Evolutionary conservation across 257 asterid genomes (phyloP).

Genomic region (Fraxinus americana): DNA sequence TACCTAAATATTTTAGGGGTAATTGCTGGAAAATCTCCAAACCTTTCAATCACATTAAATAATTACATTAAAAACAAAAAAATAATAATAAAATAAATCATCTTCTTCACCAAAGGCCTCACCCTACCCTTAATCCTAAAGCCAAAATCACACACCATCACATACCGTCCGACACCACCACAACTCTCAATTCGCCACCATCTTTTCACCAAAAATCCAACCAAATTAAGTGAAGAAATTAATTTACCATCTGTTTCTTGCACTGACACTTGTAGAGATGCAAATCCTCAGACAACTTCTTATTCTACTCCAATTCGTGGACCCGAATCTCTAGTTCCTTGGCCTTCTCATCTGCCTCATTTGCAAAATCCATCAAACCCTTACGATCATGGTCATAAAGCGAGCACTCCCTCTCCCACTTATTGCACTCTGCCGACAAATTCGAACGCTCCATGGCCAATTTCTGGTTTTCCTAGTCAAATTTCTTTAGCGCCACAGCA

Average conservation of each 20-base stretch:
- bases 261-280: constrained; percentile 41
- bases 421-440: constrained; percentile 69
- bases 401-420: constrained; percentile 90
- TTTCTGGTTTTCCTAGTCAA: constrained; percentile 92
- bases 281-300: constrained; percentile 58
- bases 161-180: no score
- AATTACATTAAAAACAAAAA: no score
- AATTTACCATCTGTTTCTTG: constrained; percentile 52
- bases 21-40: no score
- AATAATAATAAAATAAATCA: no score
- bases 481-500: constrained; percentile 87
- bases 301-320: constrained; percentile 60
- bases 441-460: constrained; percentile 72
- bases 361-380: constrained; percentile 92
- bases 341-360: constrained; percentile 93
- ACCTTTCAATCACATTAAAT: no score
- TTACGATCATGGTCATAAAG: constrained; percentile 92
- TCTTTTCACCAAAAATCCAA: no score
- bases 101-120: no score
- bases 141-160: no score
- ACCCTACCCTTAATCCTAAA: no score
- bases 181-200: no score
- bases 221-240: constrained; percentile 11
- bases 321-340: constrained; percentile 73
- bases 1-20: no score